Evolutionary conservation across 306 rosid genomes (phyloP).

Genomic region (Cucurbita maxima): DNA sequence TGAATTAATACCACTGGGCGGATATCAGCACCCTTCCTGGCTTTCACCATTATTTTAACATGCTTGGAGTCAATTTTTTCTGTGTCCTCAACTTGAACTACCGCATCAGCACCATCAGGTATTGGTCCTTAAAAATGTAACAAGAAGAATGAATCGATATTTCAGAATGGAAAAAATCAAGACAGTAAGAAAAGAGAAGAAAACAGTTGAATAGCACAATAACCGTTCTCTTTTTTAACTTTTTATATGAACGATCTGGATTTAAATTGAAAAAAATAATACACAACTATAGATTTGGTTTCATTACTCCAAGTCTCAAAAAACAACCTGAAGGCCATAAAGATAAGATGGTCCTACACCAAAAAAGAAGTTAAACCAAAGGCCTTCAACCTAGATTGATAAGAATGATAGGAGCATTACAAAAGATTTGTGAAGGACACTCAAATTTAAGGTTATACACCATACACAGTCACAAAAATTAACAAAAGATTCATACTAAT

Average conservation of each 20-base stretch:
- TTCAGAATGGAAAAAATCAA: not conserved
- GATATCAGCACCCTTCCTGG: conserved; percentile 53
- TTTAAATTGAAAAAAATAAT: not conserved
- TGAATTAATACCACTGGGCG: conserved; percentile 61
- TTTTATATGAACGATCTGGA: not conserved
- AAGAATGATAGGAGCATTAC: not conserved
- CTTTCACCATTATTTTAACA: conserved; percentile 41
- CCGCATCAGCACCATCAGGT: conserved; percentile 96
- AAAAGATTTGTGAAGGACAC: not conserved
- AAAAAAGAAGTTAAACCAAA: not conserved
- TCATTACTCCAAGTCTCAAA: not conserved
- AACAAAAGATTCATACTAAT: not conserved
- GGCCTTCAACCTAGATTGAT: not conserved
- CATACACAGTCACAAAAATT: not conserved
- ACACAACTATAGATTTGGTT: not conserved
- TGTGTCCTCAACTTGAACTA: conserved; percentile 89
- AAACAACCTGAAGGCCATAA: not conserved
- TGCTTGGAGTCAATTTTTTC: conserved; percentile 31
- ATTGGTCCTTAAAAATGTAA: conserved; percentile 51
- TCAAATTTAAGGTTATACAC: not conserved
- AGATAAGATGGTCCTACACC: not conserved
- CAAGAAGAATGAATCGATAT: not conserved
- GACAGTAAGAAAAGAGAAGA: not conserved
- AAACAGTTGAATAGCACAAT: not conserved
- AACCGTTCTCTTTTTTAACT: not conserved